A percentile compares a stretch with the other conserved stretches of the same genome.
Conservation (phyloP, 2,329 filamentous ascomycete genomes). For the Thelonectria rubi region DNA sequence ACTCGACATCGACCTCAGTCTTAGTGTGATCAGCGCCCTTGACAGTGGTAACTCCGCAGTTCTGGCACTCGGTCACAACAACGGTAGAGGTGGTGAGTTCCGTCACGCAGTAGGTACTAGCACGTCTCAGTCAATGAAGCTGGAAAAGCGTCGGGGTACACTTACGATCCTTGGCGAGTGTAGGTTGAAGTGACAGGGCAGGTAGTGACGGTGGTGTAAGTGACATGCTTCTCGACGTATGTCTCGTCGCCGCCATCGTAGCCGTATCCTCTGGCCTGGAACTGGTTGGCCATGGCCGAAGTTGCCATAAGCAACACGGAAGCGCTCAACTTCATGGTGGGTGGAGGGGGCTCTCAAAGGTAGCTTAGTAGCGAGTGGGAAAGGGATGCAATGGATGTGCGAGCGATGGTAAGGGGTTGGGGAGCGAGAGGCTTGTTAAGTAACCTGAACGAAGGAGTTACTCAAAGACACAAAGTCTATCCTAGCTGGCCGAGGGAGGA, state of each 20-base stretch:
- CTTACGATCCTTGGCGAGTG: conserved; percentile 53
- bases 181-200: conserved; percentile 57
- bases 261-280: conserved; percentile 30
- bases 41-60: conserved; percentile 49
- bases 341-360: conserved; percentile 27
- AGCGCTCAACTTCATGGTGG: conserved; percentile 41
- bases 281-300: conserved; percentile 37
- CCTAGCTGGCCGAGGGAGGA: conserved; percentile 25
- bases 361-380: conserved; percentile 33
- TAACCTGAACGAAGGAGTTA: conserved; percentile 46
- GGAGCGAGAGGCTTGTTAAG: conserved; percentile 41
- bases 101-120: conserved; percentile 54
- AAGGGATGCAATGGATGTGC: conserved; percentile 14
- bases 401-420: conserved; percentile 29
- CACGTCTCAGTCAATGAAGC: conserved; percentile 27
- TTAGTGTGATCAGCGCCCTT: conserved; percentile 49
- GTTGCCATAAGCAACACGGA: conserved; percentile 38
- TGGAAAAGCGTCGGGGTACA: conserved; percentile 9
- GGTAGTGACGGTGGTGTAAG: conserved; percentile 50
- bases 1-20: conserved; percentile 47
- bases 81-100: conserved; percentile 55
- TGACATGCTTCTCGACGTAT: conserved; percentile 20
- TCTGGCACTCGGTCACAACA: conserved; percentile 52
- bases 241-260: conserved; percentile 6
- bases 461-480: conserved; percentile 30